These are phyloP conservation scores for Bisporella sp. DNA, from an alignment of 2,329 filamentous ascomycete species.

Conservation along the genomic window DNA sequence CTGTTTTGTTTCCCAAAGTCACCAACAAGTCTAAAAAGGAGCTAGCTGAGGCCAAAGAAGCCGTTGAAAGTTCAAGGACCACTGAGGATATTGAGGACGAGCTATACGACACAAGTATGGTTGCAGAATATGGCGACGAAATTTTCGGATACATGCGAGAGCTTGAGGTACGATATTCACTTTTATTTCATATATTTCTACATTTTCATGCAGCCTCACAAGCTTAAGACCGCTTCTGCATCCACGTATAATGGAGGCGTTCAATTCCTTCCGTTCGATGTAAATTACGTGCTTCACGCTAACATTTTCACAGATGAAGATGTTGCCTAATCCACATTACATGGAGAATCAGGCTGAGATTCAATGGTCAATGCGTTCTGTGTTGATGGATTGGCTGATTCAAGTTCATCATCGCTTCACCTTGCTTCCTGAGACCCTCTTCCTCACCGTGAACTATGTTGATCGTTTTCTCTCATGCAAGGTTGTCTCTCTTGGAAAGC, in stretches of 20 bases:
- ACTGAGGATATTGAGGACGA: conserved; percentile 81
- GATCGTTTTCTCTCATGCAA: conserved; percentile 94
- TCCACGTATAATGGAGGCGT: conserved; percentile 4
- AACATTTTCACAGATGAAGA: conserved; percentile 49
- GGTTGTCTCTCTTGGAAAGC: conserved; percentile 87
- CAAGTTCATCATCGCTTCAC: conserved; percentile 91
- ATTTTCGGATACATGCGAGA: conserved; percentile 90
- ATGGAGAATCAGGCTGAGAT: conserved; percentile 98
- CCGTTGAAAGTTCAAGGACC: conserved; percentile 32
- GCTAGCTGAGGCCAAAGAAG: conserved; percentile 50
- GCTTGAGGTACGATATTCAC: conserved; percentile 59
- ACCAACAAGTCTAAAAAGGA: conserved; percentile 65
- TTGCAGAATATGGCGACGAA: conserved; percentile 91
- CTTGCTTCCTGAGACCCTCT: conserved; percentile 88
- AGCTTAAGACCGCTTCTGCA: not conserved
- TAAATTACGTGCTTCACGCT: conserved; percentile 18
- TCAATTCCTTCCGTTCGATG: not conserved
- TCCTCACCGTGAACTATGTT: conserved; percentile 92
- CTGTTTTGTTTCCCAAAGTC: conserved; percentile 65
- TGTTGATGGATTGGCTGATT: conserved; percentile 96
- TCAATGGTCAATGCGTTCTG: conserved; percentile 96
- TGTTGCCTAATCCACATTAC: conserved; percentile 86
- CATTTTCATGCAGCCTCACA: no score
- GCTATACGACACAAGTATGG: conserved; percentile 92
- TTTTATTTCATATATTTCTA: no score